Percentiles rank a stretch among this genome's conserved stretches.
Evolutionary conservation across 228 moss, liverwort and hornwort species (phyloP).

Genomic region (Sphagnum fallax): DNA sequence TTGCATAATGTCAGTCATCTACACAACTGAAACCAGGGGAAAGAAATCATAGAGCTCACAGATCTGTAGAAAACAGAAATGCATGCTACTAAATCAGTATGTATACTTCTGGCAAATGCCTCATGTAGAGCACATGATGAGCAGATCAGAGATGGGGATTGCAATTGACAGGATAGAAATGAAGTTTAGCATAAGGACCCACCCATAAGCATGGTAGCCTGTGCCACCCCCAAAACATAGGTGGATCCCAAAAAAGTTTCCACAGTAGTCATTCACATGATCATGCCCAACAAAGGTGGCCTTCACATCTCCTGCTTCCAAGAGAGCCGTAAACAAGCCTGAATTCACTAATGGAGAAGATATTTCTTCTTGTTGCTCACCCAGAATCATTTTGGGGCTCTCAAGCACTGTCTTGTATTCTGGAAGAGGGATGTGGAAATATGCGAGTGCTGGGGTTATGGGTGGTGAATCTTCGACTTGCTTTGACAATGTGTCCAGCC

Average conservation of each 20-base stretch:
- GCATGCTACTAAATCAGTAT: neutral
- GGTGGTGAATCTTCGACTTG: slow-evolving; percentile 13
- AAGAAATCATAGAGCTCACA: too few relatives aligned
- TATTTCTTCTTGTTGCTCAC: slow-evolving; percentile 78
- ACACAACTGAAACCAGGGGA: too few relatives aligned
- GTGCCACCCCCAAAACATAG: slow-evolving; percentile 92
- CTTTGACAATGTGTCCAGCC: slow-evolving; percentile 7
- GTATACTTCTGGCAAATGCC: neutral
- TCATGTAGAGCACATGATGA: neutral
- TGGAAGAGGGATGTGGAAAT: slow-evolving; percentile 94
- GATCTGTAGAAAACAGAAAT: neutral
- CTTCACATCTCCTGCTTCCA: slow-evolving; percentile 84
- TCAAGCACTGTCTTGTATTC: slow-evolving; percentile 70
- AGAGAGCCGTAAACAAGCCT: slow-evolving; percentile 75
- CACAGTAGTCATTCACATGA: slow-evolving; percentile 96
- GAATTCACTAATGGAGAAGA: slow-evolving; percentile 82
- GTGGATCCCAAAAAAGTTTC: slow-evolving; percentile 67
- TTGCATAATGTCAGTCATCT: too few relatives aligned
- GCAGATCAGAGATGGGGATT: too few relatives aligned
- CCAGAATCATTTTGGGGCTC: slow-evolving; percentile 44
- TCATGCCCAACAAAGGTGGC: slow-evolving; percentile 94
- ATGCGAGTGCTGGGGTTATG: slow-evolving; percentile 74
- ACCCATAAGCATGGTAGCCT: slow-evolving; percentile 95
- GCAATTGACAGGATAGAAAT: too few relatives aligned
- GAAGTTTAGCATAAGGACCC: neutral